These are phyloP conservation scores for Agrocybe praecox DNA, from an alignment of 768 basidiomycete genomes.

Conservation along the genomic window DNA sequence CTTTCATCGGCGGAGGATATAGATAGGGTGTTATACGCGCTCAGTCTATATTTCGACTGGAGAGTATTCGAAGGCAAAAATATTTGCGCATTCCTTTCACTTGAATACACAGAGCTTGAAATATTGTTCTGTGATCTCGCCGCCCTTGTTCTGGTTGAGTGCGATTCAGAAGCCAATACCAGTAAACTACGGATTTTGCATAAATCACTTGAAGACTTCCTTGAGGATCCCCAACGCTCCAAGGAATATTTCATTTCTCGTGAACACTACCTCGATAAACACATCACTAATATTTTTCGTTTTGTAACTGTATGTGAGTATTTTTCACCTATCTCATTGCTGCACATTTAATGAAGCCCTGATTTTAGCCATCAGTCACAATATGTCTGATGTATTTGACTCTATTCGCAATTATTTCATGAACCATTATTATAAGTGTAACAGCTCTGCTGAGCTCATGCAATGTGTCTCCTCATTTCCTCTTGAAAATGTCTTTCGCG, in stretches of 20 bases:
- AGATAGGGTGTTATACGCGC: not conserved
- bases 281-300: too few species aligned
- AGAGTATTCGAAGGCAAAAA: not conserved
- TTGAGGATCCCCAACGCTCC: constrained; percentile 12
- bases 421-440: too few species aligned
- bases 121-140: constrained; percentile 13
- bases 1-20: constrained; percentile 3
- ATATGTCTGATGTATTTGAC: too few species aligned
- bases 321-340: too few species aligned
- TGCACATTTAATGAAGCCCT: too few species aligned
- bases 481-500: too few species aligned
- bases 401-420: too few species aligned
- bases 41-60: not conserved
- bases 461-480: too few species aligned
- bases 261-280: not conserved
- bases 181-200: constrained; percentile 4
- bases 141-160: constrained; percentile 5
- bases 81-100: not conserved
- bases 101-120: constrained; percentile 7
- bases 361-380: too few species aligned
- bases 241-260: constrained; percentile 11
- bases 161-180: not conserved
- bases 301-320: too few species aligned
- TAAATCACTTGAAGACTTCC: constrained; percentile 16
- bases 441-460: too few species aligned